Percentiles rank a stretch among this genome's conserved stretches.
phyloP scores from a whole-genome alignment of 352 stramenopile genomes.

The Globisporangium parvum region DNA sequence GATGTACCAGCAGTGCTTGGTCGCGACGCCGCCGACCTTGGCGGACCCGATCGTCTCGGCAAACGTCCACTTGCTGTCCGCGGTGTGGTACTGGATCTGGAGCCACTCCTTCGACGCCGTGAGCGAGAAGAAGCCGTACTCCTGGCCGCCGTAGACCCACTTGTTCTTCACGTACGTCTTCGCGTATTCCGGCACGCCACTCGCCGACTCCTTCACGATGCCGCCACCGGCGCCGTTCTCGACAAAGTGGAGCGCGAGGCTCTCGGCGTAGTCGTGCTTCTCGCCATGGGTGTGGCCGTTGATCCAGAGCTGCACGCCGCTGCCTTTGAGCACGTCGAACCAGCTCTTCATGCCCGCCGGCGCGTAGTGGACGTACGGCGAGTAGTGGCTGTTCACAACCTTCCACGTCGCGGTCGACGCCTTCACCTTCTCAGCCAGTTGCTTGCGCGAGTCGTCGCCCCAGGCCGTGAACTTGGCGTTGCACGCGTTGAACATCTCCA shows the following conservation, averaged over 20 bases:
- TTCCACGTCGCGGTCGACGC: constrained; percentile 76
- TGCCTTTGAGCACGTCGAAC: constrained; percentile 45
- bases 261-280: constrained; percentile 58
- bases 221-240: constrained; percentile 75
- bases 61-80: constrained; percentile 59
- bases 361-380: constrained; percentile 64
- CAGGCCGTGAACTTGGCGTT: constrained; percentile 56
- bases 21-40: constrained; percentile 43
- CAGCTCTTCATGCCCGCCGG: constrained; percentile 50
- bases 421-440: constrained; percentile 41
- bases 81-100: constrained; percentile 63
- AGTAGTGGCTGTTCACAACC: constrained; percentile 84
- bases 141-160: constrained; percentile 54
- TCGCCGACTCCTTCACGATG: constrained; percentile 75
- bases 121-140: constrained; percentile 72
- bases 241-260: constrained; percentile 52
- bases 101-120: constrained; percentile 57
- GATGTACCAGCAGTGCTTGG: constrained; percentile 79
- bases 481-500: constrained; percentile 50
- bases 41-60: constrained; percentile 38
- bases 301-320: constrained; percentile 57
- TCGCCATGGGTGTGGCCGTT: constrained; percentile 74
- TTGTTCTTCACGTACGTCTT: constrained; percentile 33
- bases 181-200: constrained; percentile 54
- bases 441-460: constrained; percentile 59